phyloP scores from a whole-genome alignment of 192 early-diverging fungal genomes.

The Coemansia sp. region DNA sequence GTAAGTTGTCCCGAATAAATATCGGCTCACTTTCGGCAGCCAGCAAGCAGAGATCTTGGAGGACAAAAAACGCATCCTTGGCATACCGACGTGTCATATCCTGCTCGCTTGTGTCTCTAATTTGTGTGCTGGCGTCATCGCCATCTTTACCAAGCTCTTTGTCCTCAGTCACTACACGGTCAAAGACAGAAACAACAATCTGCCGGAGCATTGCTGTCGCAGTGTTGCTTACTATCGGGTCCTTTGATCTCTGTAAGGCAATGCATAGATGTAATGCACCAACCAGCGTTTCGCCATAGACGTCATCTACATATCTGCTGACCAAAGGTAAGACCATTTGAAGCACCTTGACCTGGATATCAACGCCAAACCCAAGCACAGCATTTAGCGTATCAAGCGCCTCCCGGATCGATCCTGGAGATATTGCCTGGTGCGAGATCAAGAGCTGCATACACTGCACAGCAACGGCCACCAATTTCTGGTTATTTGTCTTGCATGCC shows the following conservation, averaged over 20 bases:
- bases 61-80: slow-evolving; percentile 85
- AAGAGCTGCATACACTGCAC: slow-evolving; percentile 79
- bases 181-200: slow-evolving; percentile 54
- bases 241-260: slow-evolving; percentile 80
- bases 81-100: slow-evolving; percentile 60
- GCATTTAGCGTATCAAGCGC: slow-evolving; percentile 73
- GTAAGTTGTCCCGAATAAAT: slow-evolving; percentile 57
- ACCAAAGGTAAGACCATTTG: slow-evolving; percentile 91
- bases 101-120: slow-evolving; percentile 17
- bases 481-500: slow-evolving; percentile 82
- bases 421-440: slow-evolving; percentile 39
- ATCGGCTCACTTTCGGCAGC: slow-evolving; percentile 68
- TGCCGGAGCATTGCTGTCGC: slow-evolving; percentile 53
- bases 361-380: slow-evolving; percentile 68
- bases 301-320: slow-evolving; percentile 70
- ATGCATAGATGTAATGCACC: slow-evolving; percentile 86
- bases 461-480: slow-evolving; percentile 77
- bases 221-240: slow-evolving; percentile 50
- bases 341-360: slow-evolving; percentile 91
- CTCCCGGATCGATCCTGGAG: slow-evolving; percentile 58
- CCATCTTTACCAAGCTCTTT: not conserved
- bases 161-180: slow-evolving; percentile 47
- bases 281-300: slow-evolving; percentile 82
- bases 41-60: slow-evolving; percentile 87
- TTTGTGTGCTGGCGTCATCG: not conserved